Evolutionary conservation across 1,284 basidiomycete genomes (phyloP).

Genomic region (Athelia psychrophila): DNA sequence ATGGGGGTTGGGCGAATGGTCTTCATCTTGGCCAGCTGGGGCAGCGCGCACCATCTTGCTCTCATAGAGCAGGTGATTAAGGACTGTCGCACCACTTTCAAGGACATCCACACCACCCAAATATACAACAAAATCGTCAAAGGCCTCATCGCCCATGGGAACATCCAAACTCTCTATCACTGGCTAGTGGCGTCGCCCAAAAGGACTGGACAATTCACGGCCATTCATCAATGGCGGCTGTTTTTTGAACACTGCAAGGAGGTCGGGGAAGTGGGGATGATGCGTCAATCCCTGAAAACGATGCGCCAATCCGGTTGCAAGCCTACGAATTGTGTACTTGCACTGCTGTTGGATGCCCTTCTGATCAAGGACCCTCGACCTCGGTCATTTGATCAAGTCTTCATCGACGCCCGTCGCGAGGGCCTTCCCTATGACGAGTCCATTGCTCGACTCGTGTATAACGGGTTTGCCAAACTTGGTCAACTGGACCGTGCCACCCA

Average conservation of each 20-base stretch:
- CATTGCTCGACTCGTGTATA: slow-evolving; percentile 38
- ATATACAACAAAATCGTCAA: slow-evolving; percentile 45
- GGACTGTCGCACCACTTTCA: slow-evolving; percentile 43
- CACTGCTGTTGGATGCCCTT: slow-evolving; percentile 40
- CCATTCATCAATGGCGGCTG: slow-evolving; percentile 51
- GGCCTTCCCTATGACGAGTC: slow-evolving; percentile 40
- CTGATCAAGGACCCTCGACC: slow-evolving; percentile 34
- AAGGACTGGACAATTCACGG: slow-evolving; percentile 39
- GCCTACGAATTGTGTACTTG: slow-evolving; percentile 45
- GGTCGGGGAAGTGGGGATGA: slow-evolving; percentile 31
- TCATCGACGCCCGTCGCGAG: slow-evolving; percentile 43
- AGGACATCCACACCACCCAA: slow-evolving; percentile 35
- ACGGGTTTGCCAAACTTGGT: slow-evolving; percentile 39
- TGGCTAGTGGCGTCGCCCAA: slow-evolving; percentile 51
- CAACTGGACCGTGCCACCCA: slow-evolving; percentile 30
- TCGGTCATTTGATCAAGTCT: slow-evolving; percentile 34
- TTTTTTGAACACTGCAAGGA: slow-evolving; percentile 44
- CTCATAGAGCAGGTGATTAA: slow-evolving; percentile 47
- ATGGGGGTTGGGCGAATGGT: neutral
- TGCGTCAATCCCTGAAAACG: slow-evolving; percentile 37
- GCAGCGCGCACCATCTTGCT: slow-evolving; percentile 42
- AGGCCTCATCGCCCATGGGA: slow-evolving; percentile 40
- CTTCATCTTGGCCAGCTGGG: slow-evolving; percentile 35
- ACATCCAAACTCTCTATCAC: slow-evolving; percentile 36
- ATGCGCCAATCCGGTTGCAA: slow-evolving; percentile 44